A percentile compares a stretch with the other conserved stretches of the same genome.
Conservation (phyloP, 148 eudicot species). For the Cornus suecica region DNA sequence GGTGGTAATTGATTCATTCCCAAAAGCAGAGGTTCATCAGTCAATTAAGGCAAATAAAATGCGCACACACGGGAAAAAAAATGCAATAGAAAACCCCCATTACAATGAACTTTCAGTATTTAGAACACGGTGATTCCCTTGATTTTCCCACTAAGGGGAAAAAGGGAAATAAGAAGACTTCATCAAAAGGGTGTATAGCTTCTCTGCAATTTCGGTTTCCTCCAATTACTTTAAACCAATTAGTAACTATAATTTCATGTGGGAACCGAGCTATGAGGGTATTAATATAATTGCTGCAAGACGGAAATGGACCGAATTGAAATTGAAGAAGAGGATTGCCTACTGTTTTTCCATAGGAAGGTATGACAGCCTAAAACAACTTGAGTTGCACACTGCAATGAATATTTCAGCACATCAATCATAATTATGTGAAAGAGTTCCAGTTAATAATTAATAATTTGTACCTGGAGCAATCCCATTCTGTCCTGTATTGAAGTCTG, state of each 20-base stretch:
- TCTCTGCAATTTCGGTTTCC: not conserved
- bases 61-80: not conserved
- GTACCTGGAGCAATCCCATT: constrained; percentile 97
- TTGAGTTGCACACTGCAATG: not conserved
- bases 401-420: not conserved
- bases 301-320: not conserved
- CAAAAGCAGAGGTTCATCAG: not conserved
- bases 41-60: not conserved
- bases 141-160: not conserved
- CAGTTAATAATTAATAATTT: not conserved
- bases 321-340: not conserved
- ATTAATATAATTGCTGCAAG: not conserved
- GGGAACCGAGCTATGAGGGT: not conserved
- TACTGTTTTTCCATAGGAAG: not conserved
- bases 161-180: not conserved
- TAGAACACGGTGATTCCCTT: not conserved
- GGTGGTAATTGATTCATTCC: no score
- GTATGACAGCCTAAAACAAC: not conserved
- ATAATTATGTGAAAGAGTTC: not conserved
- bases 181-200: not conserved
- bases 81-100: not conserved
- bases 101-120: no score
- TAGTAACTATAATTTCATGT: not conserved
- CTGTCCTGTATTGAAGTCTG: constrained; percentile 98
- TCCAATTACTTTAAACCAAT: not conserved